Evolutionary conservation across 257 asterid species (phyloP).

Genomic region (Nicotiana paniculata): DNA sequence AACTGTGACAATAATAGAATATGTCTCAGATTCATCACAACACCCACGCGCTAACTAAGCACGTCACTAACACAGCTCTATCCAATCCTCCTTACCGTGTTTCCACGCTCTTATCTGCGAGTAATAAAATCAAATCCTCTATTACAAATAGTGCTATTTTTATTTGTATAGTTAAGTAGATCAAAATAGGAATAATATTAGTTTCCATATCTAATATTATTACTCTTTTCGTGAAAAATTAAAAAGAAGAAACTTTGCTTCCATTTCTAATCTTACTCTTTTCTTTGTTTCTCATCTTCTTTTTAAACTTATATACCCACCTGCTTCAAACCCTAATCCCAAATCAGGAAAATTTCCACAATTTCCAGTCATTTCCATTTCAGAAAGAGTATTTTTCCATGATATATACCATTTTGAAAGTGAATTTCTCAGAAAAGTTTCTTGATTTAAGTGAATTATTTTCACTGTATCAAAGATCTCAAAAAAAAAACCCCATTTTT

Average conservation of each 20-base stretch:
- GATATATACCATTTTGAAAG: background rate
- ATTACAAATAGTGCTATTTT: background rate
- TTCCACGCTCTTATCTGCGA: background rate
- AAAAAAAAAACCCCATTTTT: background rate
- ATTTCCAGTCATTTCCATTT: background rate
- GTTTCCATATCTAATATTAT: background rate
- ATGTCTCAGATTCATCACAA: background rate
- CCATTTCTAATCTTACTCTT: constrained; percentile 5
- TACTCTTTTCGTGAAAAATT: background rate
- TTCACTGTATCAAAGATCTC: constrained; percentile 1
- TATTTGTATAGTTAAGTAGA: background rate
- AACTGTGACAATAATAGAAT: background rate
- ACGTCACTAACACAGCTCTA: background rate
- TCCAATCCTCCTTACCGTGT: background rate
- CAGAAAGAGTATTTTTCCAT: background rate
- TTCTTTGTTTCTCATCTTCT: background rate
- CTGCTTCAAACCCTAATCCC: constrained; percentile 8
- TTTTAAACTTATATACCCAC: background rate
- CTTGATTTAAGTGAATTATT: background rate
- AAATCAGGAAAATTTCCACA: background rate
- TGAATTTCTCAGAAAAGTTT: background rate
- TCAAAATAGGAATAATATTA: background rate
- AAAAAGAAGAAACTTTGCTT: background rate
- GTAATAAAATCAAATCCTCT: background rate
- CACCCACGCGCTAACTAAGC: background rate